Evolutionary conservation across 225 moss, liverwort and hornwort species (phyloP).

Genomic region (Sphagnum tenellum): DNA sequence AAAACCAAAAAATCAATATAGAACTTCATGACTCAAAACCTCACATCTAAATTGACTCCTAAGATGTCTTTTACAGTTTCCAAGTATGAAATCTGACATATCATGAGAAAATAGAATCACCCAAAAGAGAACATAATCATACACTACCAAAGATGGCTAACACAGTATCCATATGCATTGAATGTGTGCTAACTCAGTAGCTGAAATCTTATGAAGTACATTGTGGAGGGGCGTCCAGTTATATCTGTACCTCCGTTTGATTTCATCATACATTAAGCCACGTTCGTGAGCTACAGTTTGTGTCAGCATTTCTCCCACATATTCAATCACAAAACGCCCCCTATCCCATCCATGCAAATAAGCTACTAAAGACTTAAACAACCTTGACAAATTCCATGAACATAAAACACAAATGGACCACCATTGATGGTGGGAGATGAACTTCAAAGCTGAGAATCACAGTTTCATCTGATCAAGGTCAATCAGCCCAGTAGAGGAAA

Average conservation of each 20-base stretch:
- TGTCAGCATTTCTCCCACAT: conserved; percentile 85
- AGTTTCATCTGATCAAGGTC: too few relatives aligned
- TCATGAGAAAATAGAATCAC: neutral
- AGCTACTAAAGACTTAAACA: neutral
- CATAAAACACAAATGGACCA: too few relatives aligned
- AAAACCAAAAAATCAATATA: neutral
- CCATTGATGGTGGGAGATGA: too few relatives aligned
- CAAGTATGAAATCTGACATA: neutral
- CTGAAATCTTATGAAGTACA: too few relatives aligned
- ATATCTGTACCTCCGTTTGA: conserved; percentile 51
- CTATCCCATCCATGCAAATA: conserved; percentile 24
- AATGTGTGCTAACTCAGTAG: too few relatives aligned
- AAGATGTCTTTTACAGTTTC: neutral
- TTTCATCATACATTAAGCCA: conserved; percentile 71
- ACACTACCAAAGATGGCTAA: too few relatives aligned
- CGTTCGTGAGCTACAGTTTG: conserved; percentile 75
- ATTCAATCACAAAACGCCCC: conserved; percentile 88
- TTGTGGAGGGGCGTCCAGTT: too few relatives aligned
- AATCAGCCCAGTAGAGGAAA: too few relatives aligned
- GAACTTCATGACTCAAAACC: conserved; percentile 3
- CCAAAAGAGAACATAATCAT: too few relatives aligned
- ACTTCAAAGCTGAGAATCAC: too few relatives aligned
- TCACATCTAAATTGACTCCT: neutral
- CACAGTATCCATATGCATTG: too few relatives aligned
- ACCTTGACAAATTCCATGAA: neutral